A percentile compares a stretch with the other conserved stretches of the same genome.
These are phyloP conservation scores for Halophytophthora batemanensis DNA, from an alignment of 352 stramenopile species.

Conservation along the genomic window DNA sequence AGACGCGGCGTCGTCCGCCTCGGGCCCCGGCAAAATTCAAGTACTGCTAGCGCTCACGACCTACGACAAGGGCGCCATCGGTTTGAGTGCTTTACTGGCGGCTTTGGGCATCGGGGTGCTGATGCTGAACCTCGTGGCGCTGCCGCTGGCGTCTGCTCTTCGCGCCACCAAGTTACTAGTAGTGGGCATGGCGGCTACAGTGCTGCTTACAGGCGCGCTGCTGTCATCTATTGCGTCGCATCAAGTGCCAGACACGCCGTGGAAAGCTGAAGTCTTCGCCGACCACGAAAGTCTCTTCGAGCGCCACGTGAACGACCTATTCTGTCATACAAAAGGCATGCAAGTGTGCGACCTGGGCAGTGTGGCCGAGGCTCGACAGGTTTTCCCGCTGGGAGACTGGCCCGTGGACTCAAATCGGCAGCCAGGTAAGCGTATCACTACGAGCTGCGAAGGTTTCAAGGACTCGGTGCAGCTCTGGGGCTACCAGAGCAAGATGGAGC, in stretches of 20 bases:
- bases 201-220: slow-evolving; percentile 15
- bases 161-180: slow-evolving; percentile 13
- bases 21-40: slow-evolving; percentile 8
- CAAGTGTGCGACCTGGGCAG: slow-evolving; percentile 37
- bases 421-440: slow-evolving; percentile 27
- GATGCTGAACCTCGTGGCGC: slow-evolving; percentile 22
- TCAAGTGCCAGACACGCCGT: slow-evolving; percentile 22
- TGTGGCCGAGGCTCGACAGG: slow-evolving; percentile 32
- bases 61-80: slow-evolving; percentile 25
- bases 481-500: slow-evolving; percentile 50
- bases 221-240: slow-evolving; percentile 14
- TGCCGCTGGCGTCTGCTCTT: slow-evolving; percentile 4
- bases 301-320: slow-evolving; percentile 40
- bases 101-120: slow-evolving; percentile 21
- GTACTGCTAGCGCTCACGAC: slow-evolving; percentile 20
- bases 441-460: slow-evolving; percentile 38
- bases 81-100: slow-evolving; percentile 13
- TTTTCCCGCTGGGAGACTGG: slow-evolving; percentile 41
- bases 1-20: background rate
- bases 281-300: slow-evolving; percentile 32
- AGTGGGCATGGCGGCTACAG: slow-evolving; percentile 9
- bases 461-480: slow-evolving; percentile 39
- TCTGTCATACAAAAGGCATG: slow-evolving; percentile 42
- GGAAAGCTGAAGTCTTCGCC: slow-evolving; percentile 21
- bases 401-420: slow-evolving; percentile 32